Evolutionary conservation across 1,139 yeast species (phyloP).

Genomic region (Yamadazyma spencermartinsiae): DNA sequence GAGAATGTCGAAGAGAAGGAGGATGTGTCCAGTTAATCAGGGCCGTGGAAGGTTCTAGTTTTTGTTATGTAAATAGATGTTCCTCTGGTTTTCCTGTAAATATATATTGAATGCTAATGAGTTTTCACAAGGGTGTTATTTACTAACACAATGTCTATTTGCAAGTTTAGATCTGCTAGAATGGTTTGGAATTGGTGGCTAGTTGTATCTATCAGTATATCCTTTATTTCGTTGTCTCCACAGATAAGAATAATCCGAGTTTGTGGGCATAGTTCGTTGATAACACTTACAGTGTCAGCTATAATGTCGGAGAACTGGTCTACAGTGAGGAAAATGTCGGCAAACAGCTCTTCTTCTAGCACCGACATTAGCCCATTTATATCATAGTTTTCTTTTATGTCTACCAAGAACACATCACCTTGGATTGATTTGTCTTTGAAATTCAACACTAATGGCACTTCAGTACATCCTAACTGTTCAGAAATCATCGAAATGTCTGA

Average conservation of each 20-base stretch:
- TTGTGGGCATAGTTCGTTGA: neutral
- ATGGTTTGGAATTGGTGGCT: neutral
- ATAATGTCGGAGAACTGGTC: neutral
- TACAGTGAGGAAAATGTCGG: neutral
- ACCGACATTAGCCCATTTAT: neutral
- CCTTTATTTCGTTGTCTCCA: neutral
- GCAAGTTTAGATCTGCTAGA: neutral
- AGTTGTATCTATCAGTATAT: neutral
- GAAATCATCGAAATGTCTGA: neutral
- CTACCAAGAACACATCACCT: neutral
- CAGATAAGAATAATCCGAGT: neutral
- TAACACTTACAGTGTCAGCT: neutral
- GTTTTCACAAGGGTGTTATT: neutral
- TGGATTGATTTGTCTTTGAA: neutral
- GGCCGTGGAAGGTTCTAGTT: too few relatives aligned
- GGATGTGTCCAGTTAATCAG: neutral
- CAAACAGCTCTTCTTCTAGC: slow-evolving; percentile 1
- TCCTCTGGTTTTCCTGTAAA: neutral
- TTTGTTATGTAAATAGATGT: too few relatives aligned
- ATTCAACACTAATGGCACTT: neutral
- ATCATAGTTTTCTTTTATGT: neutral
- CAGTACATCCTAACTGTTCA: neutral
- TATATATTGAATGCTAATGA: neutral
- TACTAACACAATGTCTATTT: neutral
- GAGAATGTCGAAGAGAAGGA: neutral